These are phyloP conservation scores for Quercus dentata DNA, from an alignment of 306 rosid species.

Conservation along the genomic window DNA sequence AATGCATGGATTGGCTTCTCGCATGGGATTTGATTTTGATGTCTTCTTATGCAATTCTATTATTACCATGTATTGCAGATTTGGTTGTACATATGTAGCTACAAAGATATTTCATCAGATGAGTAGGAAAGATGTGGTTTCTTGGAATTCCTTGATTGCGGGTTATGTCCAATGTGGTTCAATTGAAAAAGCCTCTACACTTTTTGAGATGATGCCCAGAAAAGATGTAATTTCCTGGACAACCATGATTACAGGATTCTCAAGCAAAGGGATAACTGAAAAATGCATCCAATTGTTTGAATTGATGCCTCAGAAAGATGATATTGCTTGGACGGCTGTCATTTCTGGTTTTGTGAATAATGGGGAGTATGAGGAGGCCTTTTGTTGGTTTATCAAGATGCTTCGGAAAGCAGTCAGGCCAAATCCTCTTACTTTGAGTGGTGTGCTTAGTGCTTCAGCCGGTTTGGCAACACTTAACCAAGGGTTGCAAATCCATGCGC, in stretches of 20 bases:
- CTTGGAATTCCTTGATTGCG: slow-evolving; percentile 79
- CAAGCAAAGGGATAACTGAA: slow-evolving; percentile 44
- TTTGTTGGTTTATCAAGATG: slow-evolving; percentile 65
- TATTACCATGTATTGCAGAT: slow-evolving; percentile 64
- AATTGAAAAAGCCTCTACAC: slow-evolving; percentile 47
- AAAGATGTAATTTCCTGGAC: slow-evolving; percentile 80
- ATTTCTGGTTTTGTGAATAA: slow-evolving; percentile 76
- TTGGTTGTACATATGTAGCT: slow-evolving; percentile 46
- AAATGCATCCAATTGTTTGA: slow-evolving; percentile 54
- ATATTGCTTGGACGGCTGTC: slow-evolving; percentile 75
- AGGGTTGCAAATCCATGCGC: slow-evolving; percentile 72
- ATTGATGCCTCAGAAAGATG: slow-evolving; percentile 65
- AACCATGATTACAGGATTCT: slow-evolving; percentile 59
- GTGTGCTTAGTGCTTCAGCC: slow-evolving; percentile 71
- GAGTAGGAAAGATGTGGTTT: slow-evolving; percentile 45
- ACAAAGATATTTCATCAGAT: slow-evolving; percentile 40
- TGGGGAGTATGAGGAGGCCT: slow-evolving; percentile 55
- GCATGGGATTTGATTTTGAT: slow-evolving; percentile 61
- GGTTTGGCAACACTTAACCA: slow-evolving; percentile 54
- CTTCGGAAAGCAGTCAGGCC: slow-evolving; percentile 39
- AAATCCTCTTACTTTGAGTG: slow-evolving; percentile 61
- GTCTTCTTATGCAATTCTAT: slow-evolving; percentile 54
- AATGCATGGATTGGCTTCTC: slow-evolving; percentile 54
- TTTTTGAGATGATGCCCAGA: slow-evolving; percentile 58
- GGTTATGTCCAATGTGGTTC: slow-evolving; percentile 56